Evolutionary conservation across 306 rosid genomes (phyloP), one percentile per base, ranked within the genome.

Genomic region (Casuarina equisetifolia): DNA sequence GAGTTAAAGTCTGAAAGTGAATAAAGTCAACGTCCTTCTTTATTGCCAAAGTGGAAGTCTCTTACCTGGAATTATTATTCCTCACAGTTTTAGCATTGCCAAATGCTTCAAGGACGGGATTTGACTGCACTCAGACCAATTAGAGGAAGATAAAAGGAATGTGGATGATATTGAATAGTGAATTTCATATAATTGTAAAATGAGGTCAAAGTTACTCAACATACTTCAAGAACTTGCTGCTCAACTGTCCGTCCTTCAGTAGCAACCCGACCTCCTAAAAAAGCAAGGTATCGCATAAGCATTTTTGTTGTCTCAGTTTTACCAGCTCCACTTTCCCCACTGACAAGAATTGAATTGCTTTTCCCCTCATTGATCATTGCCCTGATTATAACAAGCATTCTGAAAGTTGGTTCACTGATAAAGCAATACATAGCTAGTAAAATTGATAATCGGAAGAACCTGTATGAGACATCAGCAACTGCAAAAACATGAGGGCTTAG

Each of bases 241-340:
- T 96, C 99, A 71, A 96, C 98, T 3, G 99, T 96, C 70, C 99
- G 82, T 74, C 99, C 99, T 84, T 96, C 99, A 43, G 98, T 96
- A 69, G 88, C 99, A 73, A 84, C 92, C 73, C 98, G 85, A 63
- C 99, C 99, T 70, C 99, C 99, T 52, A 96, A 84, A 90, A 84
- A 96, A 73, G 99, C 98, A 81, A 96, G 97, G 88, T 96, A 96
- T 52, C 82, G 86, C 99, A 96, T 96, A 50, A 96, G 98, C 99
- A 96, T 96, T 86, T 96, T 96, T 36, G 99, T 92, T 69, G 99
- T 92, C 85, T 96, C 99, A 51, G 99, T 96, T 91, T 96, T 96
- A 83, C 99, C 99, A 13, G 99, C 99, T 86, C 98, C 99, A 90
- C 98, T 96, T 89, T 96, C 99, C 75, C 99, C 99, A 79, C 98